Evolutionary conservation across 2,329 filamentous ascomycete species (phyloP).

Genomic region (Cladophialophora carrionii): DNA sequence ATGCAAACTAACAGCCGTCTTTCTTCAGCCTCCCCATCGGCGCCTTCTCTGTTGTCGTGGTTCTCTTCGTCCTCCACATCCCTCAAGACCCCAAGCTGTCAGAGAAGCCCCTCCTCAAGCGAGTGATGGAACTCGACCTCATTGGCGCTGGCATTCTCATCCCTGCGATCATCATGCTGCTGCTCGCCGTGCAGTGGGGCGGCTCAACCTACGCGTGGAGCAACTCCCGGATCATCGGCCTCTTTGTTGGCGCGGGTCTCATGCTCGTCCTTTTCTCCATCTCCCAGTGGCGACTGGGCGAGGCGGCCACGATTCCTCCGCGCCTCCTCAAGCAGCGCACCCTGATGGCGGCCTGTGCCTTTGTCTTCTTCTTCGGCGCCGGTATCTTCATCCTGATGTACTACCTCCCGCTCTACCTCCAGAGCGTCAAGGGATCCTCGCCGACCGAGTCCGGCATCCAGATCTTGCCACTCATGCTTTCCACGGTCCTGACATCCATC

Average conservation of each 20-base stretch:
- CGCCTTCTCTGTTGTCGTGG: slow-evolving; percentile 41
- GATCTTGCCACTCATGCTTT: slow-evolving; percentile 46
- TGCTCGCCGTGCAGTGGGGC: slow-evolving; percentile 56
- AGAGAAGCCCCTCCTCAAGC: slow-evolving; percentile 27
- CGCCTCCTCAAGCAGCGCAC: slow-evolving; percentile 38
- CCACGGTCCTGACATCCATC: slow-evolving; percentile 42
- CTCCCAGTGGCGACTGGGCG: slow-evolving; percentile 35
- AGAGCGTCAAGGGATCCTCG: slow-evolving; percentile 40
- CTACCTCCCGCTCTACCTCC: slow-evolving; percentile 43
- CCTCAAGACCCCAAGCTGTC: slow-evolving; percentile 39
- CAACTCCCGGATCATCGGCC: slow-evolving; percentile 55
- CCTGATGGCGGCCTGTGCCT: slow-evolving; percentile 35
- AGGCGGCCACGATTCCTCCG: slow-evolving; percentile 38
- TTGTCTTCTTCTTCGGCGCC: slow-evolving; percentile 37
- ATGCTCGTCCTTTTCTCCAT: slow-evolving; percentile 36
- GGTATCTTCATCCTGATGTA: slow-evolving; percentile 37
- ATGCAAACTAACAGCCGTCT: slow-evolving; percentile 30
- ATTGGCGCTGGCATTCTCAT: slow-evolving; percentile 44
- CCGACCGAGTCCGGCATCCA: slow-evolving; percentile 42
- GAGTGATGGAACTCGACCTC: slow-evolving; percentile 37
- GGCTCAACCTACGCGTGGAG: slow-evolving; percentile 52
- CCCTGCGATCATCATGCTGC: slow-evolving; percentile 47
- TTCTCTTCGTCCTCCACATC: slow-evolving; percentile 42
- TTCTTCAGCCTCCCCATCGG: slow-evolving; percentile 48
- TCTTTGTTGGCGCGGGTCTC: slow-evolving; percentile 37